A percentile compares a stretch with the other conserved stretches of the same genome.
Evolutionary conservation across 371 early-diverging fungal genomes (phyloP).

Genomic region (Syncephalastrum monosporum): DNA sequence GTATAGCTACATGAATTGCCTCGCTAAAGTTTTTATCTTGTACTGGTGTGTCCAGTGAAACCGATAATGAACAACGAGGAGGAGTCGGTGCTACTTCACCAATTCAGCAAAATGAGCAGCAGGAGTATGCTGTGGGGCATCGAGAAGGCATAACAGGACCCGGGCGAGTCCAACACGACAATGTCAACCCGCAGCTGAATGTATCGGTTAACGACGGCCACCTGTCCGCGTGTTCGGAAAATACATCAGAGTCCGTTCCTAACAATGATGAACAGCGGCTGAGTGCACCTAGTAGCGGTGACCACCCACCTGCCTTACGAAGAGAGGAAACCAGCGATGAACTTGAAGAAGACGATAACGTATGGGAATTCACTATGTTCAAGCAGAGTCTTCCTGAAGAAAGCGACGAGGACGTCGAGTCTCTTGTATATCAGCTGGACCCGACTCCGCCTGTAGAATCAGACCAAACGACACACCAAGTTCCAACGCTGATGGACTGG

Average conservation of each 20-base stretch:
- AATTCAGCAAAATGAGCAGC: not conserved
- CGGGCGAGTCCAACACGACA: too few species aligned
- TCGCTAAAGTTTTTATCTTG: not conserved
- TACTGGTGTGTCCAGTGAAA: not conserved
- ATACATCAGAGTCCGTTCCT: too few species aligned
- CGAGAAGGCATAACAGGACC: too few species aligned
- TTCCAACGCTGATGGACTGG: constrained; percentile 5
- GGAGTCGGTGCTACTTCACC: not conserved
- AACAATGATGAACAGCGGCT: too few species aligned
- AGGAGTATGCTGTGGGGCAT: not conserved
- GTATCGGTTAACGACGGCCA: too few species aligned
- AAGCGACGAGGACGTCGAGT: not conserved
- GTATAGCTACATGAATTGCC: not conserved
- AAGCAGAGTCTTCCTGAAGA: constrained; percentile 2
- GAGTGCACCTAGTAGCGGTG: too few species aligned
- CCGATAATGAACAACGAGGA: not conserved
- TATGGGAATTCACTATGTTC: constrained; percentile 16
- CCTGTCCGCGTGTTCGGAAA: too few species aligned
- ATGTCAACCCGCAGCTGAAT: too few species aligned
- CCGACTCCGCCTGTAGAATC: not conserved
- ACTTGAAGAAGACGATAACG: constrained; percentile 5
- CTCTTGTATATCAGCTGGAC: constrained; percentile 1
- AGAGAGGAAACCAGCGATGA: not conserved
- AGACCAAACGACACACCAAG: not conserved
- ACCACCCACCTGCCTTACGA: too few species aligned